A percentile compares a stretch with the other conserved stretches of the same genome.
Conservation (phyloP, 331 rosid species). For the Rhamnella rubrinervis region DNA sequence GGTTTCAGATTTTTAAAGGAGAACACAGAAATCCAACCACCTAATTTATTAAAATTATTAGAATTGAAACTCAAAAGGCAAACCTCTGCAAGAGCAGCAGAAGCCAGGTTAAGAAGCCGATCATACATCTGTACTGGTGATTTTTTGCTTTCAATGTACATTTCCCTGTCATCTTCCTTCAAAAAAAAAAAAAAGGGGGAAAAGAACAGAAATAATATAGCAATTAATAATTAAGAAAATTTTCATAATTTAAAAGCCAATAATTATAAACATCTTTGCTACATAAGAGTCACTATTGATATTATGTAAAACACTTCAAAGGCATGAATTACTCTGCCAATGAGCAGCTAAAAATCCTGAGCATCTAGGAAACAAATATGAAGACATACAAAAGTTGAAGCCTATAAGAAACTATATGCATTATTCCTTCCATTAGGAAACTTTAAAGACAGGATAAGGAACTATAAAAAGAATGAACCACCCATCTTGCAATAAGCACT, state of each 20-base stretch:
- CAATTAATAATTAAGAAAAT: not conserved
- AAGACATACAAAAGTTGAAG: too few relatives aligned
- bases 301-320: too few relatives aligned
- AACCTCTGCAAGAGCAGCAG: slow-evolving; percentile 75
- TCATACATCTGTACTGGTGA: slow-evolving; percentile 66
- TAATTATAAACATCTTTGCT: too few relatives aligned
- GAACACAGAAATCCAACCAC: not conserved
- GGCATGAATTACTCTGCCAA: too few relatives aligned
- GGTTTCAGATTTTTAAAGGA: slow-evolving; percentile 7
- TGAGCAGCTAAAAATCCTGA: not conserved
- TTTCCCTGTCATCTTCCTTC: slow-evolving; percentile 37
- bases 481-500: too few relatives aligned
- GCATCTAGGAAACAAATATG: not conserved
- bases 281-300: too few relatives aligned
- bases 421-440: not conserved
- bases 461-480: too few relatives aligned
- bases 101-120: slow-evolving; percentile 72
- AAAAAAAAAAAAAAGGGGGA: slow-evolving; percentile 14
- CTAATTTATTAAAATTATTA: slow-evolving; percentile 10
- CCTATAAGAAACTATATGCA: too few relatives aligned
- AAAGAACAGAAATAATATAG: not conserved
- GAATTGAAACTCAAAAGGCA: slow-evolving; percentile 25
- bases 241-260: not conserved
- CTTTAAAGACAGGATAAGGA: not conserved
- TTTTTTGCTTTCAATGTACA: slow-evolving; percentile 30